These are phyloP conservation scores for Aspergillus caelatus DNA, from an alignment of 2,329 filamentous ascomycete genomes.

Conservation along the genomic window DNA sequence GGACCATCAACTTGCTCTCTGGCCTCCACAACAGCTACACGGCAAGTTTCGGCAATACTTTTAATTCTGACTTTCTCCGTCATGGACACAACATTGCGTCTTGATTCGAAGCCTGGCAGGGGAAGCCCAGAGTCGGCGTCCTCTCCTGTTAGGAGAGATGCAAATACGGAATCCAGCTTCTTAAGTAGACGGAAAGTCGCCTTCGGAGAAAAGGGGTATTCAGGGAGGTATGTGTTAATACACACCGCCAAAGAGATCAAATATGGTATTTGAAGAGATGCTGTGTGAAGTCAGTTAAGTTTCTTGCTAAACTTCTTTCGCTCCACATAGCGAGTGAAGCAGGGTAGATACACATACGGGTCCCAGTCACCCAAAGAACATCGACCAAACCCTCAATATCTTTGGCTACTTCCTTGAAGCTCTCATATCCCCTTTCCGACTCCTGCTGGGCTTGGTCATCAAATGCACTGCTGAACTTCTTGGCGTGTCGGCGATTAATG, in stretches of 20 bases:
- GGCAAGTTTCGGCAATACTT: conserved; percentile 75
- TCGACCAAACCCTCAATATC: conserved; percentile 77
- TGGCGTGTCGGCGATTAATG: conserved; percentile 57
- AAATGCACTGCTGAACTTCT: conserved; percentile 47
- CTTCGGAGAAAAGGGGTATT: conserved; percentile 70
- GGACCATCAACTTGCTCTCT: conserved; percentile 52
- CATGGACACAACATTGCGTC: conserved; percentile 61
- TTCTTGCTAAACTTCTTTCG: background rate
- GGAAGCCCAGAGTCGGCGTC: conserved; percentile 67
- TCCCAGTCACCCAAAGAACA: conserved; percentile 83
- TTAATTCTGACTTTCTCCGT: conserved; percentile 88
- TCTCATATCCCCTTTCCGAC: conserved; percentile 56
- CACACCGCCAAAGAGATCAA: conserved; percentile 76
- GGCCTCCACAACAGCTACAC: conserved; percentile 70
- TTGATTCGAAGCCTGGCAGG: conserved; percentile 71
- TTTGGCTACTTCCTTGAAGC: conserved; percentile 69
- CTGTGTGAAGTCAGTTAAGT: conserved; percentile 46
- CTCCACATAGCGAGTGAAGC: background rate
- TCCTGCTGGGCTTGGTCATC: conserved; percentile 30
- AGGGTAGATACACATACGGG: conserved; percentile 63
- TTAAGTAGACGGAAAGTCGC: conserved; percentile 70
- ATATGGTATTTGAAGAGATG: conserved; percentile 79
- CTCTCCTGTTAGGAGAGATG: conserved; percentile 69
- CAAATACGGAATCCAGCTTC: conserved; percentile 84
- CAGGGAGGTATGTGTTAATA: conserved; percentile 70